These are phyloP conservation scores for Harrya chromipes DNA, from an alignment of 768 basidiomycete genomes.

Conservation along the genomic window DNA sequence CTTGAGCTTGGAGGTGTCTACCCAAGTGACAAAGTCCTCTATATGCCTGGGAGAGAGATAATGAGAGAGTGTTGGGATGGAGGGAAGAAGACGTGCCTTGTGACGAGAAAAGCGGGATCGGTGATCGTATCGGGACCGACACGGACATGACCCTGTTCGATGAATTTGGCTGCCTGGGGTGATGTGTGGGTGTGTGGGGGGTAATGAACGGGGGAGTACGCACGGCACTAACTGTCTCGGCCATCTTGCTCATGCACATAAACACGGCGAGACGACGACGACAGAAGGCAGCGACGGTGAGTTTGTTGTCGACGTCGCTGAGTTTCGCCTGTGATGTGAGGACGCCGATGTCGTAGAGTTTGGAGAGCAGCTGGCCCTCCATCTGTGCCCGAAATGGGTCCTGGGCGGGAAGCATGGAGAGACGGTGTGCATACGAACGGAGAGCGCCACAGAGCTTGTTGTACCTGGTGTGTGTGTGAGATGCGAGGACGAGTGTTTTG, in stretches of 20 bases:
- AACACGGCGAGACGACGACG: constrained; percentile 88
- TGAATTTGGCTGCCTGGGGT: constrained; percentile 88
- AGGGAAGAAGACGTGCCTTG: constrained; percentile 48
- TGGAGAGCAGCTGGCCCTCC: constrained; percentile 85
- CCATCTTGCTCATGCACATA: constrained; percentile 91
- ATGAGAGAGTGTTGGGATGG: constrained; percentile 4
- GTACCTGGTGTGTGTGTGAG: constrained; percentile 50
- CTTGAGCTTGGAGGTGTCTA: constrained; percentile 96
- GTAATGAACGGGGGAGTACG: constrained; percentile 31
- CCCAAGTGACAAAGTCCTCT: constrained; percentile 99
- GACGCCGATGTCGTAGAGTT: constrained; percentile 96
- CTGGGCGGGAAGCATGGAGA: constrained; percentile 82
- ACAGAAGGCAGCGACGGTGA: constrained; percentile 94
- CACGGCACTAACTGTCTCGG: constrained; percentile 91
- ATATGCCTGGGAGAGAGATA: constrained; percentile 59
- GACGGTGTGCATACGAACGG: constrained; percentile 79
- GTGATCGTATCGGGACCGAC: constrained; percentile 95
- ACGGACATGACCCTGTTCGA: constrained; percentile 97
- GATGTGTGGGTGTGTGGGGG: constrained; percentile 7
- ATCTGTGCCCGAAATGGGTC: constrained; percentile 85
- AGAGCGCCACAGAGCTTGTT: constrained; percentile 93
- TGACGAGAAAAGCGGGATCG: constrained; percentile 95
- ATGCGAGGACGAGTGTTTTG: not conserved
- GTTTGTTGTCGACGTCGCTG: constrained; percentile 89
- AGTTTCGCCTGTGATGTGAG: constrained; percentile 84